Conservation (phyloP, 2,329 filamentous ascomycete genomes). For the Gremmenia infestans region DNA sequence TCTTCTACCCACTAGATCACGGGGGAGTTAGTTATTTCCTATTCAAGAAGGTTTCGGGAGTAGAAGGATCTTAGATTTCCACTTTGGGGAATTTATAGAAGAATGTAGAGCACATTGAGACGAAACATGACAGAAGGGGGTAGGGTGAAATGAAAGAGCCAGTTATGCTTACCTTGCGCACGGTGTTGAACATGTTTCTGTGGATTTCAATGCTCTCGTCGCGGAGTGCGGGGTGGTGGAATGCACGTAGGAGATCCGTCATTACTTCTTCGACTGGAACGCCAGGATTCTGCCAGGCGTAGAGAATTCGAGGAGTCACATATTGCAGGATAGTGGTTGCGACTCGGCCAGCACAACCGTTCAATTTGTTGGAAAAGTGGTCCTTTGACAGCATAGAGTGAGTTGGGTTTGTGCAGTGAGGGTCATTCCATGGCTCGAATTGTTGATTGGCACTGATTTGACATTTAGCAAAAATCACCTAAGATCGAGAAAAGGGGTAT, state of each 20-base stretch:
- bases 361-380: constrained; percentile 75
- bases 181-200: constrained; percentile 80
- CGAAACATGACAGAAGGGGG: no score
- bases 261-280: constrained; percentile 80
- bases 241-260: constrained; percentile 73
- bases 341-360: constrained; percentile 70
- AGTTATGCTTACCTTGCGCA: constrained; percentile 45
- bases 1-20: constrained; percentile 60
- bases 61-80: no score
- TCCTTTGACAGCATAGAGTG: constrained; percentile 82
- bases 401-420: constrained; percentile 70
- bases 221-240: constrained; percentile 86
- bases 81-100: no score
- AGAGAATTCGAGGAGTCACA: constrained; percentile 80
- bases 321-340: constrained; percentile 78
- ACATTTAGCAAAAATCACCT: background rate
- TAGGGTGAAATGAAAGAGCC: no score
- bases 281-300: constrained; percentile 86
- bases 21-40: no score
- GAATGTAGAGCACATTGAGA: no score
- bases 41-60: no score
- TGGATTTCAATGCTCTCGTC: constrained; percentile 75
- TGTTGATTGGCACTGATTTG: constrained; percentile 58
- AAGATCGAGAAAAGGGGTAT: background rate
- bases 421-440: constrained; percentile 75